phyloP scores from a whole-genome alignment of 75 land plant genomes.

The Adiantum capillusveneris region DNA sequence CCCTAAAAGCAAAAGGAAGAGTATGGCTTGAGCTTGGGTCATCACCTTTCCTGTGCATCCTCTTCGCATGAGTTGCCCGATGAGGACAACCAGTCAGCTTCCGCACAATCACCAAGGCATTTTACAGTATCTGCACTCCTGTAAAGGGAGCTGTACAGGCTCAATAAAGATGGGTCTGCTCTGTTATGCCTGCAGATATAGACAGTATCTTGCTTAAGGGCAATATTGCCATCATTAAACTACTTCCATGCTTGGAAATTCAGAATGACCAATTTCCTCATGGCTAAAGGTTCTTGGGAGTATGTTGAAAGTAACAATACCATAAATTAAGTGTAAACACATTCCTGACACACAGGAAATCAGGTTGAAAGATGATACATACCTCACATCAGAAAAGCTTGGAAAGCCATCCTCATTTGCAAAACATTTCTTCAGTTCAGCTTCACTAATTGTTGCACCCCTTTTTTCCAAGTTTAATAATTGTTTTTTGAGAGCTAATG shows the following conservation, averaged over 20 bases:
- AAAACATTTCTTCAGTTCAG: neutral
- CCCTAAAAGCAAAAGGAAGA: too few species aligned
- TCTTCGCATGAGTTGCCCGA: conserved; percentile 73
- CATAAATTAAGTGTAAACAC: neutral
- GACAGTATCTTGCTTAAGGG: neutral
- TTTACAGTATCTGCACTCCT: neutral
- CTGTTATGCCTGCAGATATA: neutral
- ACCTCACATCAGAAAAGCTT: conserved; percentile 3
- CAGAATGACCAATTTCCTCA: too few species aligned
- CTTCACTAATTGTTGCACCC: neutral
- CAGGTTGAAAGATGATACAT: too few species aligned
- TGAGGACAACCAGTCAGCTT: conserved; percentile 58
- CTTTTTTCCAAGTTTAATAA: neutral
- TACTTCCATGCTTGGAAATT: neutral
- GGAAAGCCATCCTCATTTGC: neutral
- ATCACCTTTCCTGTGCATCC: conserved; percentile 47
- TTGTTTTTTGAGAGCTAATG: neutral
- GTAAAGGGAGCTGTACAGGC: neutral
- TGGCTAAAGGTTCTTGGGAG: neutral
- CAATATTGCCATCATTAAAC: neutral
- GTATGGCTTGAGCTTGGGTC: too few species aligned
- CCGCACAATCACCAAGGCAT: conserved; percentile 13
- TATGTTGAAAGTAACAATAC: neutral
- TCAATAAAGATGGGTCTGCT: neutral
- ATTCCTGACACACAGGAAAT: too few species aligned